Base-by-base conservation (phyloP, 2,329 filamentous ascomycete species). In the Aspergillus pseudoterreus region DNA sequence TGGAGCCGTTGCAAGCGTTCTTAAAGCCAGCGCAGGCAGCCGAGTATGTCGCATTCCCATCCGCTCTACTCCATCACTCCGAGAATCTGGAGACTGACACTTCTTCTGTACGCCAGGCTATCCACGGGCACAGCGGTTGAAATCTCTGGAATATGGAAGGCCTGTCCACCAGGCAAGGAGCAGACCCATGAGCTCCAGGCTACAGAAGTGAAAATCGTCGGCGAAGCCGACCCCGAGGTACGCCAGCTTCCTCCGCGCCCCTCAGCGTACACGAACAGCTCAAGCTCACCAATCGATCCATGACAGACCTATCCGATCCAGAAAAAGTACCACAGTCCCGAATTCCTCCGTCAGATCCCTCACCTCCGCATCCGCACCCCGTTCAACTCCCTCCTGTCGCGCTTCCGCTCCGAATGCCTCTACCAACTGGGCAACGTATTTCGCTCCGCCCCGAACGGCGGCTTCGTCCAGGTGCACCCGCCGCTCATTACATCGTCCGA, bases 401-500 rank as follows among this genome's bases (percentile, higher is more conserved):
- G 90, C 43, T 81, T 97, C 54, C 84, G 94, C 57, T 97, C 92
- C 27, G 84, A 92, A 58, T 81, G 86, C 60, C 87, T 91, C 56
- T 82, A 85, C 45, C 80, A 85, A 43, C 70, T 95, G 41, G 88
- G 84, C 48, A 81, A 80, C 43, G 92, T 91, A 72, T 96, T 97
- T 72, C 79, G 81, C 24, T 60, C 63, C 43, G 73, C 77, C 22
- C 80, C 83, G 53, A 79, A 83, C 63, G 80, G 89, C 52, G 88
- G 63, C 3, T 75, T 74, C 54, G 58, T 67, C 8, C 73, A 97
- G 72, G 90, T 89, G 6, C 92, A 97, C 61, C 90, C 94, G 4
- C 94, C 94, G 4, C 85, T 97, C 63, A 89, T 99, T 64, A 97
- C 94, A 1, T 96, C 92, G 0, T 96, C 92, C 0, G 94, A 99